These are phyloP conservation scores for Corymbia citriodora DNA, from an alignment of 441 rosid genomes.

Conservation along the genomic window DNA sequence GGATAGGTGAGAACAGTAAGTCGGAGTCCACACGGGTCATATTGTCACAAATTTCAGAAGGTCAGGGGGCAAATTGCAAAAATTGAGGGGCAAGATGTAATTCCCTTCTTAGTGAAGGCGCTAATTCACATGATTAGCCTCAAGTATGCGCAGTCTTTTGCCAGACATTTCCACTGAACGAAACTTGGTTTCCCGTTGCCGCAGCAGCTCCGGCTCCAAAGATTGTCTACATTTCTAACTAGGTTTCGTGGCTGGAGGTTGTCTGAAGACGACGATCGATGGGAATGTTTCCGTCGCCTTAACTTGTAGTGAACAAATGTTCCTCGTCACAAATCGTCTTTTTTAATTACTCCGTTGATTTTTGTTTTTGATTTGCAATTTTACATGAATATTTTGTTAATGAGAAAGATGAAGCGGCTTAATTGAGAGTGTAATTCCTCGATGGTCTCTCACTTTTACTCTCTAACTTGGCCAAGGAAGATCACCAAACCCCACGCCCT, in stretches of 20 bases:
- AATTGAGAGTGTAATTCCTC: background rate
- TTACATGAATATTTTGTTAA: background rate
- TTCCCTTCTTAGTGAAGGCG: background rate
- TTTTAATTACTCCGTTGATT: background rate
- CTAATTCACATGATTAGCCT: background rate
- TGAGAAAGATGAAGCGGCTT: background rate
- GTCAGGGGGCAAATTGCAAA: background rate
- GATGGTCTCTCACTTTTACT: fast-evolving
- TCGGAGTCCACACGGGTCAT: background rate
- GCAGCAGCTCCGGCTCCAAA: background rate
- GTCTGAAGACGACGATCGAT: too few relatives aligned
- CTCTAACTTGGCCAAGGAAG: background rate
- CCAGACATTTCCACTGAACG: background rate
- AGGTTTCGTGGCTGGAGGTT: too few relatives aligned
- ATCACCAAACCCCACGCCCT: background rate
- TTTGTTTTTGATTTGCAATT: background rate
- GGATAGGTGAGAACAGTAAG: background rate
- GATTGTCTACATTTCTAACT: too few relatives aligned
- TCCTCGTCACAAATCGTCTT: background rate
- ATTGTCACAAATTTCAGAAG: background rate
- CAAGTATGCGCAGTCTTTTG: background rate
- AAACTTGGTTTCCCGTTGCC: background rate
- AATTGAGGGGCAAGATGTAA: background rate
- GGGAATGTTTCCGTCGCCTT: background rate
- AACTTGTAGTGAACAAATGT: background rate